Base-by-base conservation (phyloP, 805 yeast species). In the Metschnikowia dekortorum region DNA sequence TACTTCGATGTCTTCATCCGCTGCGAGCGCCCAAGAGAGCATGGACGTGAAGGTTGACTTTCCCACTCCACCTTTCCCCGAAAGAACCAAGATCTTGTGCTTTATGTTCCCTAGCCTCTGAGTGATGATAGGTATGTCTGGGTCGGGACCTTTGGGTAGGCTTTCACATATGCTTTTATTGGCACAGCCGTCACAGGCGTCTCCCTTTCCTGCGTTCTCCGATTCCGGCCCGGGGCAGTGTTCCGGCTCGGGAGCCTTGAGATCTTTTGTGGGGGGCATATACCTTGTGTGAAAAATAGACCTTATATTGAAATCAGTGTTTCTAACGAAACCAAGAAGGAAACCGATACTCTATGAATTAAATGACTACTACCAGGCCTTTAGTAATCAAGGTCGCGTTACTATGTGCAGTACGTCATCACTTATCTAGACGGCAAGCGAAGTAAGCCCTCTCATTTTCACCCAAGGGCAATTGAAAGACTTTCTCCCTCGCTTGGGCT, bases 141-240 rank as follows among this genome's bases (percentile, higher is more conserved):
- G 96, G 66, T 94, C 99, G 0, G 98, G 97, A 2, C 96, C 97
- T 63, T 87, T 87, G 8, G 94, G 94, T 10, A 90, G 74, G 2
- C 95, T 81, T 46, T 89, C 85, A 70, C 99, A 94, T 4, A 92
- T 87, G 41, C 78, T 82, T 67, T 94, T 90, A 69, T 94, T 94
- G 13, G 97, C 95, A 71, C 99, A 94, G 9, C 97, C 97, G 8
- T 73, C 78, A 64, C 99, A 94, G 10, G 98, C 96, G 62, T 89
- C 96, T 2, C 89, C 91, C 60, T 86, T 82, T 7, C 99, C 99
- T 2, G 99, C 99, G 47, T 71, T 69, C 58, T 90, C 97, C 2
- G 96, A 85, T 63, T 92, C 97, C 1, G 98, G 96, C 1, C 99
- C 99, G 0, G 99, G 99, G 71, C 99, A 94, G 67, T 94, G 98